phyloP scores from a whole-genome alignment of 768 basidiomycete genomes.

The Baorangia bicolor region DNA sequence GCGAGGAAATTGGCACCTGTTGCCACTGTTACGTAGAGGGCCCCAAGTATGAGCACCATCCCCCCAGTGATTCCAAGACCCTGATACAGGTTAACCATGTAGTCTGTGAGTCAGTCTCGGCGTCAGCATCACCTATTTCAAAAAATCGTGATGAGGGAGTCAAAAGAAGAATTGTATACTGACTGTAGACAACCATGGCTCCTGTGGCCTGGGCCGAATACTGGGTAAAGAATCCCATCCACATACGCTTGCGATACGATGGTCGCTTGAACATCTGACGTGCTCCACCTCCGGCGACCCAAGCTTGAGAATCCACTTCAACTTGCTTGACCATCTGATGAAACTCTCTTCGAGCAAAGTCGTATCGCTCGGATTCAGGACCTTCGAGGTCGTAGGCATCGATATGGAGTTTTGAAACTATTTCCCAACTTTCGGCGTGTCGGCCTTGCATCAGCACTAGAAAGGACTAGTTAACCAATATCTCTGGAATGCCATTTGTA shows the following conservation, averaged over 20 bases:
- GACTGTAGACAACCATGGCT: slow-evolving; percentile 2
- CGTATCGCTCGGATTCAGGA: not conserved
- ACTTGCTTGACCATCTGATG: slow-evolving; percentile 1
- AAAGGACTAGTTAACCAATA: not conserved
- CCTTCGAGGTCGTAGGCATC: not conserved
- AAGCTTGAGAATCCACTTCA: not conserved
- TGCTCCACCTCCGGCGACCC: not conserved
- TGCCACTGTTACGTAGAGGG: not conserved
- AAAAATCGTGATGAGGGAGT: not conserved
- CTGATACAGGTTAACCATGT: not conserved
- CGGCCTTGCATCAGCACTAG: slow-evolving; percentile 1
- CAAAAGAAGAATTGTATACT: not conserved
- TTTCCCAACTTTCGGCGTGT: not conserved
- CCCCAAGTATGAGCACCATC: not conserved
- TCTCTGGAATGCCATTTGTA: not conserved
- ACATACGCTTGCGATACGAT: slow-evolving; percentile 5
- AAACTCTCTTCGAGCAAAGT: not conserved
- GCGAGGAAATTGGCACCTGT: not conserved
- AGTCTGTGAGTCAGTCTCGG: not conserved
- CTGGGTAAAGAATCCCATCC: not conserved
- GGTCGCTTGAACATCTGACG: not conserved
- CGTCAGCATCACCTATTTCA: not conserved
- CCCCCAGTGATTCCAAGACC: not conserved
- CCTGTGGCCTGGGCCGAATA: not conserved
- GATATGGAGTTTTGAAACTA: not conserved